Evolutionary conservation across 1,139 yeast species (phyloP), one percentile per base, ranked within the genome.

Genomic region (Sugiyamaella castrensis): DNA sequence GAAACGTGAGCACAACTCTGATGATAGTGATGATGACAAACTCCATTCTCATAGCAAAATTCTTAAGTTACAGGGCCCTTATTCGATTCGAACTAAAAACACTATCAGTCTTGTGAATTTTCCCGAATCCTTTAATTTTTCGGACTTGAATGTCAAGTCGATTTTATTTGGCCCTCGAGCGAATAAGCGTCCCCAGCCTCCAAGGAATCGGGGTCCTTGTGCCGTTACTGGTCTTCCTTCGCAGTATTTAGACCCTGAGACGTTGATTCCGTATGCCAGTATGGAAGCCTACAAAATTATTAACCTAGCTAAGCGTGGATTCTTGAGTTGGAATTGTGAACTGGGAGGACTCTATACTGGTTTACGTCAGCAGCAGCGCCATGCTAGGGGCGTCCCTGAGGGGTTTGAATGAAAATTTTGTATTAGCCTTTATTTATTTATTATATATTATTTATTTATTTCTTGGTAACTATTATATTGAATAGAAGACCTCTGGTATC

Each of bases 311-410:
- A 86, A 83, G 56, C 80, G 76, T 45, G 87, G 88, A 2, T 73
- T 70, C 43, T 77, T 79, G 44, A 80, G 81, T 15, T 91, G 97
- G 97, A 75, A 77, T 56, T 82, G 83, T 41, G 78, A 75, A 29
- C 74, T 79, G 44, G 94, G 94, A 12, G 87, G 89, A 0, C 76
- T 78, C 1, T 84, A 84, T 59, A 76, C 84, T 37, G 81, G 81
- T 30, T 71, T 79, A 12, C 73, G 84, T 52, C 75, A 75, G 36
- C 75, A 77, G 10, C 71, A 70, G 37, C 71, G 78, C 40, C 91
- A 83, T 57, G 96, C 96, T 0, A 77, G 77, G 53, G 97, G 96
- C 4, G 96, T 89, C 4, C 98, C 98, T 0, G 84, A 82, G 46
- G 95, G 95, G 2, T 88, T 88, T 68, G 55, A 50, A 19, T 19